Base-by-base conservation (phyloP, 2,329 filamentous ascomycete genomes). In the Trichoderma sp. region DNA sequence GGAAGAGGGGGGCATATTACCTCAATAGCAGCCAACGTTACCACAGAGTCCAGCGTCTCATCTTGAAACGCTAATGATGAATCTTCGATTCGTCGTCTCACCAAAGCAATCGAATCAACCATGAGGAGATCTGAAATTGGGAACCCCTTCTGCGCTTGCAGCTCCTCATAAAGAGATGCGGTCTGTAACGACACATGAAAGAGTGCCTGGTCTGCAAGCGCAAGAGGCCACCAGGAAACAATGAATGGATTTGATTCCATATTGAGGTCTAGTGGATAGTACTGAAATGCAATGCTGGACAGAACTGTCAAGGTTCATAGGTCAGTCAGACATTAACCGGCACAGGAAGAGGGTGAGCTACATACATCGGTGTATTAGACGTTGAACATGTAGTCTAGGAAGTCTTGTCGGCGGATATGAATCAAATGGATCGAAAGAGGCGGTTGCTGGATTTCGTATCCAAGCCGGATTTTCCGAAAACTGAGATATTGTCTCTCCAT, bases 141-240 rank as follows among this genome's bases (percentile, higher is more conserved):
- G 18, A 69, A 69, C 5, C 66, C 66, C 12, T 69, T 51, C 21
- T 61, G 66, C n/a, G 66, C 66, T 15, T 69, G 66, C 14, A 69
- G 26, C 28, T 69, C 66, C 26, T 69, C 66, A 9, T 69, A 69
- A n/a, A 69, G 66, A 47, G 66, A 69, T 11, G 66, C 66, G 6
- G 66, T 69, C 56, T 69, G 66, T 26, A 69, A 51, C n/a, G 66
- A 69, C 9, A 69, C 66, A 58, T 69, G 66, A 26, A 69, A 69
- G 4, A 69, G 15, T 11, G 66, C 66, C 3, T 61, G 66, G 18
- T 69, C 66, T 1, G 66, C 66, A 32, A 69, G 66, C 3, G 66
- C 66, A n/a, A 69, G 66, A 18, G 66, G 66, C 66, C 66, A 69
- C 66, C 66, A 69, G 3, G 66, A 69, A 15, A 69, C 66, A 47